These are phyloP conservation scores for Peltaster fructicola DNA, from an alignment of 2,329 filamentous ascomycete genomes.

Conservation along the genomic window DNA sequence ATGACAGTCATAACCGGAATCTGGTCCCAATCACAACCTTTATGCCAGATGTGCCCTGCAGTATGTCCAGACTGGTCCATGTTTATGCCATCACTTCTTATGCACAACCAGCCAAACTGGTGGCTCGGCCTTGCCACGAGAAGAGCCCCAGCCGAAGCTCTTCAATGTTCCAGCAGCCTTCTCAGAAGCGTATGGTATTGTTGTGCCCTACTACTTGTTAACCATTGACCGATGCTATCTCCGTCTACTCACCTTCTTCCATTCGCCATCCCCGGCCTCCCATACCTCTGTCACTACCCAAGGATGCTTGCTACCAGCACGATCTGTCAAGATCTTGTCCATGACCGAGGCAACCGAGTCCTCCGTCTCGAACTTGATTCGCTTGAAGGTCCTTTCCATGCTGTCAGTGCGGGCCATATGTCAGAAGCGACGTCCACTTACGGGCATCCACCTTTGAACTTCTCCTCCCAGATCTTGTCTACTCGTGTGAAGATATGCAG, in stretches of 20 bases:
- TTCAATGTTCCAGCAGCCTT: conserved; percentile 13
- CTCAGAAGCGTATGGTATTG: conserved; percentile 12
- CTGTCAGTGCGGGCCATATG: no score
- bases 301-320: no score
- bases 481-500: conserved; percentile 15
- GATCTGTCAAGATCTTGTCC: conserved; percentile 12
- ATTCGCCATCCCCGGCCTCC: conserved; percentile 15
- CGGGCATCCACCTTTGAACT: no score
- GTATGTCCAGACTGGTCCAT: no score
- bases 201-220: conserved; percentile 10
- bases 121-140: conserved; percentile 13
- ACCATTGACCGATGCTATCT: no score
- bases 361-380: conserved; percentile 15
- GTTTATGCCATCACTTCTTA: conserved; percentile 11
- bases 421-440: no score
- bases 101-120: conserved; percentile 21
- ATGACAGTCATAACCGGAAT: no score
- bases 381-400: no score
- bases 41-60: no score
- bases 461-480: conserved; percentile 12
- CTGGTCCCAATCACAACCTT: no score
- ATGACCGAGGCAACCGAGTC: conserved; percentile 14
- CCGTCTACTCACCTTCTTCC: conserved; percentile 14
- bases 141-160: conserved; percentile 17
- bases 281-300: conserved; percentile 18